Evolutionary conservation across 139 green algal species (phyloP), one percentile per base, ranked within the genome.

Genomic region (Eudorina sp.): DNA sequence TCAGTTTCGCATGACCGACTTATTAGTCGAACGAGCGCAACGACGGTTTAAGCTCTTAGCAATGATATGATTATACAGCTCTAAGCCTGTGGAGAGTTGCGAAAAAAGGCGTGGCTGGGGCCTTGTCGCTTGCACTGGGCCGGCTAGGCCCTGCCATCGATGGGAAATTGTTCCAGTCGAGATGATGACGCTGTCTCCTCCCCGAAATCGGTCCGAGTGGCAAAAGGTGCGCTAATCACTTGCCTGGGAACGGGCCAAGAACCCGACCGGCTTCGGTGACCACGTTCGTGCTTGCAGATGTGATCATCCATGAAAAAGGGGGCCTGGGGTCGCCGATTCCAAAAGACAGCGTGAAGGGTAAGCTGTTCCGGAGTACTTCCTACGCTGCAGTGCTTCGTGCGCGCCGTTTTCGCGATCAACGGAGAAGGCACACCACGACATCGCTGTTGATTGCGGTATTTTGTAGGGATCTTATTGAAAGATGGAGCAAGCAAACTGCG

Each of bases 391-490:
- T n/a, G n/a, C n/a, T n/a, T n/a, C n/a, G n/a, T n/a, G n/a, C n/a
- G n/a, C n/a, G n/a, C n/a, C n/a, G n/a, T n/a, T n/a, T n/a, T n/a
- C n/a, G n/a, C n/a, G n/a, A n/a, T n/a, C n/a, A n/a, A n/a, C n/a
- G n/a, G n/a, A n/a, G n/a, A n/a, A n/a, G n/a, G n/a, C n/a, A n/a
- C n/a, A n/a, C n/a, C n/a, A n/a, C n/a, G n/a, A n/a, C n/a, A n/a
- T n/a, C n/a, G n/a, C n/a, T n/a, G n/a, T n/a, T n/a, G n/a, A n/a
- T n/a, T n/a, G n/a, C n/a, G n/a, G n/a, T 25, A 58, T 16, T 58
- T 43, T 74, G n/a, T n/a, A 83, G 75, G 75, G 2, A 83, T 83
- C 51, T 68, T 83, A 38, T 18, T 83, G 4, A 83, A 83, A 38
- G 75, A 83, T 41, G 48, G 48, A 6, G 41, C 4, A n/a, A 40